Evolutionary conservation across 1,284 basidiomycete species (phyloP).

Genomic region (Pyrrhoderma noxium): DNA sequence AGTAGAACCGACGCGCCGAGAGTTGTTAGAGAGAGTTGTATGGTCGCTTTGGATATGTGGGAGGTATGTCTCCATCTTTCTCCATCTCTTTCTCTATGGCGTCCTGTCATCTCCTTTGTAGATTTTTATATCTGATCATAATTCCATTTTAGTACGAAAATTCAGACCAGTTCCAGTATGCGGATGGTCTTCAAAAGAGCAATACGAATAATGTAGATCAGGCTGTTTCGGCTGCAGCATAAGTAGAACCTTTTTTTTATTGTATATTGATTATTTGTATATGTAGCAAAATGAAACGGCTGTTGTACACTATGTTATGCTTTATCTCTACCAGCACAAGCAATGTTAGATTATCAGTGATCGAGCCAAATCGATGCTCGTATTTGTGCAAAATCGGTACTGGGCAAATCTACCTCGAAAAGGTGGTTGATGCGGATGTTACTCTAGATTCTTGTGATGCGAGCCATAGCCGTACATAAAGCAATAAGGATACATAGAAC

Average conservation of each 20-base stretch:
- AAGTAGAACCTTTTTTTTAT: no score
- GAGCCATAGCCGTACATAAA: neutral
- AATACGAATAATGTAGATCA: no score
- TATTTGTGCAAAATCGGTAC: no score
- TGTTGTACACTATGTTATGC: neutral
- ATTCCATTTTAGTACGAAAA: conserved; percentile 67
- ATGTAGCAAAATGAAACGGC: neutral
- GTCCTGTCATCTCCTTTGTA: neutral
- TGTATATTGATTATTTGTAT: neutral
- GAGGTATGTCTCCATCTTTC: conserved; percentile 48
- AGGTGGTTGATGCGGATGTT: no score
- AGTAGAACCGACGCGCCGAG: conserved; percentile 69
- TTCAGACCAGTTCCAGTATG: conserved; percentile 85
- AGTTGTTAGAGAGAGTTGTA: conserved; percentile 94
- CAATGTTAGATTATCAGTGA: no score
- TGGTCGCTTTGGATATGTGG: conserved; percentile 97
- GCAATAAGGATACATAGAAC: neutral
- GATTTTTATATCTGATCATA: neutral
- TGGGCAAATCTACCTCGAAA: no score
- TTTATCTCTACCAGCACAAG: neutral
- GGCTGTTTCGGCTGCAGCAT: no score
- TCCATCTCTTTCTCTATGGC: conserved; percentile 3
- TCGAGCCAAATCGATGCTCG: no score
- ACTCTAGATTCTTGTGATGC: no score
- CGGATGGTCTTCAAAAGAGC: conserved; percentile 38